phyloP scores from a whole-genome alignment of 2,329 filamentous ascomycete genomes.

The Blastomyces parvus region DNA sequence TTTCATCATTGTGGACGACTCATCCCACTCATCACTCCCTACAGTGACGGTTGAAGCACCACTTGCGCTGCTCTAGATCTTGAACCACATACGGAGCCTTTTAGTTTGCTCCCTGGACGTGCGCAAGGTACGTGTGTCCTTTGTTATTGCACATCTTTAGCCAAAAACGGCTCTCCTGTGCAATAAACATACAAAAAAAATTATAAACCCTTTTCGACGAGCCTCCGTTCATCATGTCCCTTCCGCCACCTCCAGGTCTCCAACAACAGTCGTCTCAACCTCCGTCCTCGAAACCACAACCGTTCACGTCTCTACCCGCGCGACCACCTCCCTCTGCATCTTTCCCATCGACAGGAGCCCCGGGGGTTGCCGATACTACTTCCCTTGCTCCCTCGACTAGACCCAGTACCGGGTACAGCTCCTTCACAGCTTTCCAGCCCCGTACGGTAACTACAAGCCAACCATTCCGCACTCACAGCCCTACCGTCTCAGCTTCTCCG shows the following conservation, averaged over 20 bases:
- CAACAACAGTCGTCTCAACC: constrained; percentile 36
- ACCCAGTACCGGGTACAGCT: constrained; percentile 28
- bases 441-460: constrained; percentile 46
- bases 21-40: not conserved
- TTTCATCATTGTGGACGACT: not conserved
- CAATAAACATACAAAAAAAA: constrained; percentile 10
- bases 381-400: constrained; percentile 26
- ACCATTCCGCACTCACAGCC: constrained; percentile 27
- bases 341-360: constrained; percentile 22
- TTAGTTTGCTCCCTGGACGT: constrained; percentile 12
- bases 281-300: constrained; percentile 29
- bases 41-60: not conserved
- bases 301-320: constrained; percentile 60
- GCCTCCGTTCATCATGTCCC: constrained; percentile 59
- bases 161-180: constrained; percentile 6
- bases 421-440: constrained; percentile 51
- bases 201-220: constrained; percentile 19
- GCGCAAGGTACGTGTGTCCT: constrained; percentile 17
- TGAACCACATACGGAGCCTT: not conserved
- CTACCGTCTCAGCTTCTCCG: constrained; percentile 30
- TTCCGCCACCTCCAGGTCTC: constrained; percentile 74
- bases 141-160: constrained; percentile 13
- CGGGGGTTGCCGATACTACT: constrained; percentile 21
- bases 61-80: not conserved
- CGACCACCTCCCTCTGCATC: constrained; percentile 57